Evolutionary conservation across 2,329 filamentous ascomycete genomes (phyloP).

Genomic region (Elsinoe fawcettii): DNA sequence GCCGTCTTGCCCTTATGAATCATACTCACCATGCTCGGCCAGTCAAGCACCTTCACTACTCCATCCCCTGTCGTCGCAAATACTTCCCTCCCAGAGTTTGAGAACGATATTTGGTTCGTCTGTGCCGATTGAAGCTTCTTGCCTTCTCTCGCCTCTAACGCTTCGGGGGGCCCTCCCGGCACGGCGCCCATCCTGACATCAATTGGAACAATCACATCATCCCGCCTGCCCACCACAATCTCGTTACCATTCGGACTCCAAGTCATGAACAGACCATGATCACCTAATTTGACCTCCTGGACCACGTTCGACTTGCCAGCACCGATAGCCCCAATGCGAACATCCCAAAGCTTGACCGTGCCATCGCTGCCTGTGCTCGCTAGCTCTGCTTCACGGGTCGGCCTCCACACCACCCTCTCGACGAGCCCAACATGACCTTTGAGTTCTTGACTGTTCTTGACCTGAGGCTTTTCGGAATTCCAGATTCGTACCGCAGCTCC

Average conservation of each 20-base stretch:
- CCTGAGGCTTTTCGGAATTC: conserved; percentile 69
- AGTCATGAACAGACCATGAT: conserved; percentile 41
- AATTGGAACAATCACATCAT: conserved; percentile 34
- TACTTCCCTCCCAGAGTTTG: conserved; percentile 62
- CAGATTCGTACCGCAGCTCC: conserved; percentile 66
- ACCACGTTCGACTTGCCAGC: conserved; percentile 43
- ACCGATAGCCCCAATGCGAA: conserved; percentile 40
- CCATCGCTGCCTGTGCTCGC: conserved; percentile 69
- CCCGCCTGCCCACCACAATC: conserved; percentile 66
- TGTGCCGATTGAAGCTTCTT: conserved; percentile 32
- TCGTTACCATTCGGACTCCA: conserved; percentile 67
- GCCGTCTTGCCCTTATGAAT: background rate
- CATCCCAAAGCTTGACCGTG: conserved; percentile 71
- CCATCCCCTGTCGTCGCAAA: conserved; percentile 66
- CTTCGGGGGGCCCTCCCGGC: conserved; percentile 15
- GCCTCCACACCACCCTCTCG: conserved; percentile 72
- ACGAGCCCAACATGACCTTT: conserved; percentile 45
- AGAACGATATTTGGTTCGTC: conserved; percentile 67
- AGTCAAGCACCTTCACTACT: conserved; percentile 61
- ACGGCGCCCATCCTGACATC: conserved; percentile 24
- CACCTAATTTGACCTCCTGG: conserved; percentile 52
- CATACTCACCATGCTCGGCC: conserved; percentile 45
- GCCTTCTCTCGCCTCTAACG: conserved; percentile 13
- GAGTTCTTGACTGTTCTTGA: conserved; percentile 68
- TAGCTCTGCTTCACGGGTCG: conserved; percentile 66